Evolutionary conservation across 2,329 filamentous ascomycete species (phyloP), one percentile per base, ranked within the genome.

Genomic region (Thielaviopsis euricoi): DNA sequence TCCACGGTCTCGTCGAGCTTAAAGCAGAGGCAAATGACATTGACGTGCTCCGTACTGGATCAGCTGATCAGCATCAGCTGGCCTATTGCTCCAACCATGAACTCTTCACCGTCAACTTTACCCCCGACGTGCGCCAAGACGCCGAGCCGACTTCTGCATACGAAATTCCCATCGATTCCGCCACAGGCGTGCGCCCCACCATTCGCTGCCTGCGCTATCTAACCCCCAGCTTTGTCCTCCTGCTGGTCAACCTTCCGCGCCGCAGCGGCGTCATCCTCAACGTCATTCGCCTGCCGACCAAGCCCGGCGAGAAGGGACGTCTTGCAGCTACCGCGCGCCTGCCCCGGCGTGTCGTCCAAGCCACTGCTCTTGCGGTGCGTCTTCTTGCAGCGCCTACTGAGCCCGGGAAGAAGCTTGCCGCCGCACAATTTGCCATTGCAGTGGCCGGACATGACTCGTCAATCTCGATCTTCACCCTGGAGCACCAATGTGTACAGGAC

Each of bases 391-490:
- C 67, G 1, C 71, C 76, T 1, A 40, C 56, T 1, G 48, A 15
- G 21, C 51, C 52, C n/a, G 59, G 56, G 17, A 33, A 25, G 6
- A 73, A 68, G 53, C 70, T 81, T 55, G 80, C 79, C 56, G 82
- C 86, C 60, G 80, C 83, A 52, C 89, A 96, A 70, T 86, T 89
- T 62, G 79, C 86, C 52, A 77, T 95, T 63, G 90, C 89, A 6
- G 81, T 94, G 15, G 86, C 87, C 2, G 85, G 85, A 9, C 85
- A 86, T 64, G 87, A 94, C 68, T 82, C 83, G 61, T 89, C 87
- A 12, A 83, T 95, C 62, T 81, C 80, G 5, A 72, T 95, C 26
- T 86, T 84, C 69, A 90, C 87, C 0, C 72, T 95, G 59, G 86
- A 94, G 62, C 86, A 88, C 66, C 74, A 74, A 60, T 67, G 70